phyloP scores from a whole-genome alignment of 2,329 filamentous ascomycete species.

The Venturia asperata region DNA sequence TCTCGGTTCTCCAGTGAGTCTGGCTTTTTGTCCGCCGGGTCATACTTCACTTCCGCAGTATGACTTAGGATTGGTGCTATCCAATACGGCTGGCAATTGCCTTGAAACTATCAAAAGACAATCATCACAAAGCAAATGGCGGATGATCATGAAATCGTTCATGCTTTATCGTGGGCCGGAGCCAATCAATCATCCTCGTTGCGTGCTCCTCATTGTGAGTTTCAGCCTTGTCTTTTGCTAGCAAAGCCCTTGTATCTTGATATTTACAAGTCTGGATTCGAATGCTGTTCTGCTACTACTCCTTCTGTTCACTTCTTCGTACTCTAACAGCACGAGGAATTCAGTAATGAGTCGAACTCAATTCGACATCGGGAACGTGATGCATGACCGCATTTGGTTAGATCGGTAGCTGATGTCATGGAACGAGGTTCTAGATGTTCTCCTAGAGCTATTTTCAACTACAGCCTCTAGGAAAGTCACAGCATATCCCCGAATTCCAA shows the following conservation, averaged over 20 bases:
- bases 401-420: slow-evolving; percentile 52
- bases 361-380: slow-evolving; percentile 40
- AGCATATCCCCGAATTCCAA: too few species aligned
- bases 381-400: slow-evolving; percentile 40
- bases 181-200: slow-evolving; percentile 19
- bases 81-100: slow-evolving; percentile 58
- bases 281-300: not conserved
- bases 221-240: slow-evolving; percentile 5
- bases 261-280: too few species aligned
- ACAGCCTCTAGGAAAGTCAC: too few species aligned
- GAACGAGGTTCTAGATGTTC: too few species aligned
- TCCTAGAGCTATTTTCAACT: too few species aligned
- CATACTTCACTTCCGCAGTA: slow-evolving; percentile 1
- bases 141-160: slow-evolving; percentile 86
- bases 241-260: too few species aligned
- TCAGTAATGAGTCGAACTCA: slow-evolving; percentile 33
- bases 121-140: slow-evolving; percentile 85
- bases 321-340: slow-evolving; percentile 31
- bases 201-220: not conserved
- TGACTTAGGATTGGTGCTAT: slow-evolving; percentile 48
- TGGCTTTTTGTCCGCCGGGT: not conserved
- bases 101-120: slow-evolving; percentile 51
- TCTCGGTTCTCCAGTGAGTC: slow-evolving; percentile 20
- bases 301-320: slow-evolving; percentile 27
- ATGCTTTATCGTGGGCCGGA: slow-evolving; percentile 69